Evolutionary conservation across 2,329 filamentous ascomycete species (phyloP), one percentile per base, ranked within the genome.

Genomic region (Epichloe sp.): DNA sequence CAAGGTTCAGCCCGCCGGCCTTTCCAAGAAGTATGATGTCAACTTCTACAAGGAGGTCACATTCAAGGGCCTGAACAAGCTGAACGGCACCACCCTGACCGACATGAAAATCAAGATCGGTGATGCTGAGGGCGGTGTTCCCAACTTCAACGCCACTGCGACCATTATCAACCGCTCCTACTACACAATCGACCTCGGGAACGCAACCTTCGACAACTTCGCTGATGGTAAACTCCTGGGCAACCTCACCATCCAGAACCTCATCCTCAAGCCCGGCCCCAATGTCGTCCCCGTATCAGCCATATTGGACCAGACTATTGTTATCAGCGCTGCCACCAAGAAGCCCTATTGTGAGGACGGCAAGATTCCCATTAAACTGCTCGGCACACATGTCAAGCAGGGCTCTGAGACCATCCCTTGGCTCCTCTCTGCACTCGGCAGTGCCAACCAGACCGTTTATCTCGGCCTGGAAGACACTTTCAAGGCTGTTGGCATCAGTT

Each of bases 121-220:
- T 35, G 12, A 34, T 31, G 42, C 52, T n/a, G 19, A 38, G 26
- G n/a, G 41, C 23, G 47, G 47, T 26, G 44, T 52, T 23, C 72
- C 75, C 61, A 86, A 85, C 68, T 82, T 86, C 66, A 67, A 73
- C 48, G 82, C 75, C 57, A 75, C 69, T 14, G 74, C 76, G 52
- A 69, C 70, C 52, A 81, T 86, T 48, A 80, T 79, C 56, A 87
- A 86, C 63, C 74, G 72, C 6, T 83, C 82, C 1, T 66, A 78
- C 48, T 73, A 83, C 60, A 79, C 74, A n/a, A 71, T 86, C 49
- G 75, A 83, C 36, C 76, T 86, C 58, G 83, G 83, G 58, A 83
- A 85, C 58, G 70, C 79, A 37, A 76, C 76, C 31, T 83, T 85
- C 65, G 66, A 72, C 64, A 80, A 79, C 60, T 77, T 70, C 58